Evolutionary conservation across 2,329 filamentous ascomycete genomes (phyloP).

Genomic region (Ascosphaera apis): DNA sequence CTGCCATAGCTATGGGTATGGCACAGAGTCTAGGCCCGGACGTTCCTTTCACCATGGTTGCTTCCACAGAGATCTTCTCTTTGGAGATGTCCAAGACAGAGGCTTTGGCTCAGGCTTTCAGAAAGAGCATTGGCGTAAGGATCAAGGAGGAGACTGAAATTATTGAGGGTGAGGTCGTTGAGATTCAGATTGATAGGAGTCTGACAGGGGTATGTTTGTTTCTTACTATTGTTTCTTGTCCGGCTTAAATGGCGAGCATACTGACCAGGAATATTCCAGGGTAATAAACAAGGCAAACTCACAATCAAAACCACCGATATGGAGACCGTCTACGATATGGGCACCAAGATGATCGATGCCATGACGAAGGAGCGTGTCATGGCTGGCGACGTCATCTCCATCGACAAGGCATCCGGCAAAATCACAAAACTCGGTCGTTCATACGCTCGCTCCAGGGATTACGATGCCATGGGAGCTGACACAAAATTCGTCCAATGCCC

Average conservation of each 20-base stretch:
- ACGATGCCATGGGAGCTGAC: slow-evolving; percentile 96
- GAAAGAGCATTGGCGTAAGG: slow-evolving; percentile 90
- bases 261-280: slow-evolving; percentile 18
- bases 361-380: slow-evolving; percentile 99
- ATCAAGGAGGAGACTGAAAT: slow-evolving; percentile 99
- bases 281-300: slow-evolving; percentile 94
- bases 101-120: slow-evolving; percentile 92
- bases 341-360: slow-evolving; percentile 97
- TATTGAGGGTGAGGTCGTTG: slow-evolving; percentile 95
- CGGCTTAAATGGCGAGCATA: slow-evolving; percentile 1
- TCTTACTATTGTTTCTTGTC: neutral
- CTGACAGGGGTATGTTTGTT: slow-evolving; percentile 47
- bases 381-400: slow-evolving; percentile 94
- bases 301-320: slow-evolving; percentile 99
- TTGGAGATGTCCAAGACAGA: slow-evolving; percentile 99
- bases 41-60: slow-evolving; percentile 88
- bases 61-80: slow-evolving; percentile 92
- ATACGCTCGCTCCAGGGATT: slow-evolving; percentile 85
- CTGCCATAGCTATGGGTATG: slow-evolving; percentile 97
- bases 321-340: slow-evolving; percentile 99
- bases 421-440: slow-evolving; percentile 93
- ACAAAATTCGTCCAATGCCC: slow-evolving; percentile 97
- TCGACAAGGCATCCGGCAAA: slow-evolving; percentile 95
- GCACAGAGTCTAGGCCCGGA: slow-evolving; percentile 83
- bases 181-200: slow-evolving; percentile 94